These are phyloP conservation scores for Rhizodiscina lignyota DNA, from an alignment of 495 filamentous ascomycete species.

Conservation along the genomic window DNA sequence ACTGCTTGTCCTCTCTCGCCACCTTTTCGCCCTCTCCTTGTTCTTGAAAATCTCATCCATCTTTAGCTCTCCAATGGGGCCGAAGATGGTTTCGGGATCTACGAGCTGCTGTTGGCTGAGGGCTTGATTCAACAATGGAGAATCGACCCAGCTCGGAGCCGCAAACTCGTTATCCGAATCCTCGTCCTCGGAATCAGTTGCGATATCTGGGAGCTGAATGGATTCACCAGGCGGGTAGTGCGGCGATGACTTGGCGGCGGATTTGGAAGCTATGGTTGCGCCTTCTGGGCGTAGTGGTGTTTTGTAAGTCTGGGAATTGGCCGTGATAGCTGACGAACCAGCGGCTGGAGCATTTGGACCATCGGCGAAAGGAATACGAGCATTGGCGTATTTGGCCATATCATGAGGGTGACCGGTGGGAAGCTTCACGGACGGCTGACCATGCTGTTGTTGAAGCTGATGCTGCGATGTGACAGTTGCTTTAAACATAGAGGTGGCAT, in stretches of 20 bases:
- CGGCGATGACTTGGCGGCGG: conserved; percentile 47
- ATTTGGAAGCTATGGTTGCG: conserved; percentile 29
- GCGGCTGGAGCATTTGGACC: conserved; percentile 16
- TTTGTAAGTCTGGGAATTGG: conserved; percentile 18
- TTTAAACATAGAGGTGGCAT: conserved; percentile 27
- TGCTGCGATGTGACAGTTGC: conserved; percentile 25
- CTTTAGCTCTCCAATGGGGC: conserved; percentile 64
- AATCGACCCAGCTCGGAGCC: conserved; percentile 68
- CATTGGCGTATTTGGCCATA: conserved; percentile 68
- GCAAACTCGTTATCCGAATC: conserved; percentile 46
- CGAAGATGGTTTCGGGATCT: conserved; percentile 80
- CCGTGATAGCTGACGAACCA: conserved; percentile 2
- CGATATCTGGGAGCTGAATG: conserved; percentile 77
- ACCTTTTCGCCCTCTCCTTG: conserved; percentile 66
- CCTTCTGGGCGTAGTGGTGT: conserved; percentile 27
- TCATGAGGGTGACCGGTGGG: conserved; percentile 48
- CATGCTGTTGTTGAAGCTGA: conserved; percentile 31
- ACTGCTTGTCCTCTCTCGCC: conserved; percentile 74
- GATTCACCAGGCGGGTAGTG: conserved; percentile 63
- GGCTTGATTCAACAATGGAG: conserved; percentile 53
- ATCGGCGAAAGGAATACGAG: conserved; percentile 77
- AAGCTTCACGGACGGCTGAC: too few relatives aligned
- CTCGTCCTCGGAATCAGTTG: conserved; percentile 73
- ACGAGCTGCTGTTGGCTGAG: conserved; percentile 62
- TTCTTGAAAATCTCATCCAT: conserved; percentile 93